A percentile compares a stretch with the other conserved stretches of the same genome.
Evolutionary conservation across 352 stramenopile genomes (phyloP).

Genomic region (Globisporangium heterothallicum): DNA sequence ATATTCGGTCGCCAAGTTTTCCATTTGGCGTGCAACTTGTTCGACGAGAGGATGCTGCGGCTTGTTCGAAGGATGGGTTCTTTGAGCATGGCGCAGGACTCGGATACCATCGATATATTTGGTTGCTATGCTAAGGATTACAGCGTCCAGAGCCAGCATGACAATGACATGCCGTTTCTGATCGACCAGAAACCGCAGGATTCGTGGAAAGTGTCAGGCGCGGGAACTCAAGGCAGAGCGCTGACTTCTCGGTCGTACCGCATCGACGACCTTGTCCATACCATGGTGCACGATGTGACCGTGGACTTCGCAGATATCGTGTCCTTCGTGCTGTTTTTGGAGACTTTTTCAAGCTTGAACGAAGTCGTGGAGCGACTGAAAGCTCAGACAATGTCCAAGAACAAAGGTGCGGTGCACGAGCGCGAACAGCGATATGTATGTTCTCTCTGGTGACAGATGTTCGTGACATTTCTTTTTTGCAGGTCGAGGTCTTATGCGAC

Average conservation of each 20-base stretch:
- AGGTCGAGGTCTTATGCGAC: slow-evolving; percentile 52
- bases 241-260: slow-evolving; percentile 15
- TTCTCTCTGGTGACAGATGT: slow-evolving; percentile 1
- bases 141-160: slow-evolving; percentile 17
- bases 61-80: slow-evolving; percentile 28
- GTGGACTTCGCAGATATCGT: slow-evolving; percentile 58
- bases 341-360: slow-evolving; percentile 60
- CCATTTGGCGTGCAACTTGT: slow-evolving; percentile 43
- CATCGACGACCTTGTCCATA: slow-evolving; percentile 29
- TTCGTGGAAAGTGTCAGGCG: slow-evolving; percentile 11
- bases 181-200: slow-evolving; percentile 24
- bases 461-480: slow-evolving; percentile 3
- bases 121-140: slow-evolving; percentile 58
- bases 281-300: slow-evolving; percentile 26
- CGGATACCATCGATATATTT: slow-evolving; percentile 55
- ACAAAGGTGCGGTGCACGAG: slow-evolving; percentile 29
- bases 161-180: slow-evolving; percentile 24
- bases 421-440: background rate
- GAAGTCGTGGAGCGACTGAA: slow-evolving; percentile 53
- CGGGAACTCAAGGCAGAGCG: slow-evolving; percentile 6
- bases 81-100: slow-evolving; percentile 15
- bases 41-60: slow-evolving; percentile 25
- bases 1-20: slow-evolving; percentile 55
- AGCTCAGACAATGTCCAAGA: slow-evolving; percentile 33
- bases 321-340: slow-evolving; percentile 65